A percentile compares a stretch with the other conserved stretches of the same genome.
Conservation (phyloP, 345 rosid species). For the Iberis pinnata region DNA sequence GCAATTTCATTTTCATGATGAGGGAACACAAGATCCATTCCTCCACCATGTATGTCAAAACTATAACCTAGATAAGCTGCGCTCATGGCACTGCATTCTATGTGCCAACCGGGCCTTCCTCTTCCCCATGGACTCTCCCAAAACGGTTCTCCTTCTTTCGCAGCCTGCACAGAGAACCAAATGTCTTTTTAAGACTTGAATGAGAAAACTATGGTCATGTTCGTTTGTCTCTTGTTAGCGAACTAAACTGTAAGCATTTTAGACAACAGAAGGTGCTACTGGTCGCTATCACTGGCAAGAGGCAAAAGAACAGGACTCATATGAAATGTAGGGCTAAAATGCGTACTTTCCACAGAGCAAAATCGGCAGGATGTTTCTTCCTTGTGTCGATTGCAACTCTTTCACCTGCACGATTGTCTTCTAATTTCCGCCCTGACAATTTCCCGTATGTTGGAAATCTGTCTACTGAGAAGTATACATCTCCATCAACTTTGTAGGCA, state of each 20-base stretch:
- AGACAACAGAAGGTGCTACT: no score
- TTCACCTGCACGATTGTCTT: slow-evolving; percentile 94
- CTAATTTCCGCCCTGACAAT: slow-evolving; percentile 78
- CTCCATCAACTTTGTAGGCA: slow-evolving; percentile 74
- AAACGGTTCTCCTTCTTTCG: slow-evolving; percentile 80
- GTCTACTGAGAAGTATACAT: slow-evolving; percentile 76
- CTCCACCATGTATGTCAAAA: slow-evolving; percentile 96
- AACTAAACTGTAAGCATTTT: no score
- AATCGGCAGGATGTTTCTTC: slow-evolving; percentile 91
- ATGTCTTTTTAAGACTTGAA: background rate
- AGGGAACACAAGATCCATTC: slow-evolving; percentile 97
- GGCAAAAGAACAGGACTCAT: no score
- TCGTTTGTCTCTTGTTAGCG: no score
- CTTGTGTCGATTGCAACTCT: slow-evolving; percentile 82
- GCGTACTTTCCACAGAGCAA: slow-evolving; percentile 86
- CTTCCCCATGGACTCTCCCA: slow-evolving; percentile 99
- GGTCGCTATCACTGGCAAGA: no score
- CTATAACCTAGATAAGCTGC: slow-evolving; percentile 77
- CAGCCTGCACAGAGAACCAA: slow-evolving; percentile 41
- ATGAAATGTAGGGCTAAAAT: background rate
- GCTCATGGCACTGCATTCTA: slow-evolving; percentile 95
- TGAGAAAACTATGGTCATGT: background rate
- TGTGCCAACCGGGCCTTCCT: slow-evolving; percentile 99
- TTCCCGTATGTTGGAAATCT: slow-evolving; percentile 64
- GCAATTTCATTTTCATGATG: slow-evolving; percentile 99